phyloP scores from a whole-genome alignment of 1,139 yeast genomes.

The Torulaspora globosa region DNA sequence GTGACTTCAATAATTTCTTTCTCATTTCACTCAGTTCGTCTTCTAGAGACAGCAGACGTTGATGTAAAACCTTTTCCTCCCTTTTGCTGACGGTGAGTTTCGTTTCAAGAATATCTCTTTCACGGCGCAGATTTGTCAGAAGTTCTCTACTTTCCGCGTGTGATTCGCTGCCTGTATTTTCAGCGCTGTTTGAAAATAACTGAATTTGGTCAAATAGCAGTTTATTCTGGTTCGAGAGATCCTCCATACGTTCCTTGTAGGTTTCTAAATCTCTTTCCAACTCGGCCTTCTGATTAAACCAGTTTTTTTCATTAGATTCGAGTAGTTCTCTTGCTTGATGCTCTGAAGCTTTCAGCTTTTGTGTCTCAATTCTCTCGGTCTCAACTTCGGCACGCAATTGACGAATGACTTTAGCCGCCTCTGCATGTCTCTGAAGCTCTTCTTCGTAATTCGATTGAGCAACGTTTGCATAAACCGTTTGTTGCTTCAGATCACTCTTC shows the following conservation, averaged over 20 bases:
- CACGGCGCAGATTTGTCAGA: slow-evolving; percentile 62
- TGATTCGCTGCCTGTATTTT: slow-evolving; percentile 22
- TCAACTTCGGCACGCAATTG: slow-evolving; percentile 45
- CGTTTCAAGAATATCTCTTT: slow-evolving; percentile 67
- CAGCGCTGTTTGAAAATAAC: slow-evolving; percentile 24
- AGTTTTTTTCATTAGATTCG: slow-evolving; percentile 40
- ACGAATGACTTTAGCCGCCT: slow-evolving; percentile 47
- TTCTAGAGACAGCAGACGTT: slow-evolving; percentile 42
- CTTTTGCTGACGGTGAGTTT: slow-evolving; percentile 45
- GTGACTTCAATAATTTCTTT: slow-evolving; percentile 7
- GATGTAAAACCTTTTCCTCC: slow-evolving; percentile 36
- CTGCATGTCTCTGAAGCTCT: slow-evolving; percentile 56
- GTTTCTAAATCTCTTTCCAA: slow-evolving; percentile 53
- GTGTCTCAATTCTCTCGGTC: slow-evolving; percentile 40
- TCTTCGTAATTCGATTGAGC: slow-evolving; percentile 56
- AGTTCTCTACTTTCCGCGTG: slow-evolving; percentile 41
- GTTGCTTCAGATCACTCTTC: slow-evolving; percentile 49
- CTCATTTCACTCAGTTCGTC: slow-evolving; percentile 15
- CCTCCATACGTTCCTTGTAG: slow-evolving; percentile 48
- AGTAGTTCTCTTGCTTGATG: slow-evolving; percentile 37
- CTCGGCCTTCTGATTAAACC: slow-evolving; percentile 43
- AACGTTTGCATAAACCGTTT: slow-evolving; percentile 47
- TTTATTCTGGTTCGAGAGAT: slow-evolving; percentile 61
- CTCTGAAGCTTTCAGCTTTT: slow-evolving; percentile 38
- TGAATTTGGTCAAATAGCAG: slow-evolving; percentile 70